Percentiles rank a stretch among this genome's conserved stretches.
These are phyloP conservation scores for Rubia tinctorum DNA, from an alignment of 305 asterid genomes.

Conservation along the genomic window DNA sequence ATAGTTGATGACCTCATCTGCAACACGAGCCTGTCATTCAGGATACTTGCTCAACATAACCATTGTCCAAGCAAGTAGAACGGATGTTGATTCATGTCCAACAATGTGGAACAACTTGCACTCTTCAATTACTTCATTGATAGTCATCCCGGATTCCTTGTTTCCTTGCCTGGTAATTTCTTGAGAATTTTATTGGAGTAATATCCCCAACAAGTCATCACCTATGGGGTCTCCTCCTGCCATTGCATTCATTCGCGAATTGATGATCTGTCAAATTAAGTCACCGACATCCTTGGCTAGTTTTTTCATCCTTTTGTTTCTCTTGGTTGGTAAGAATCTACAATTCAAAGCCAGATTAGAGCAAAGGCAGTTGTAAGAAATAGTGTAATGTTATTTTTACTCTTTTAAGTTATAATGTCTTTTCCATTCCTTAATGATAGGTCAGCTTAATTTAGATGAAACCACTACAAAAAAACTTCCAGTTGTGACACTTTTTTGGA, in stretches of 20 bases:
- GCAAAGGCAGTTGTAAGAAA: no score
- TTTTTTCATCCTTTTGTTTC: conserved; percentile 47
- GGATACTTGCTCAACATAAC: conserved; percentile 28
- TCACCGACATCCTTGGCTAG: conserved; percentile 33
- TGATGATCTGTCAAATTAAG: conserved; percentile 33
- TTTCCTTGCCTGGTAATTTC: conserved; percentile 16
- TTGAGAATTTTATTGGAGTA: conserved; percentile 20
- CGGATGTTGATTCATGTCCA: conserved; percentile 44
- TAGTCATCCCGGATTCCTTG: conserved; percentile 24
- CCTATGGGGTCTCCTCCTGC: conserved; percentile 28
- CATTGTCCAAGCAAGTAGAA: conserved; percentile 41
- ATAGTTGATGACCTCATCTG: conserved; percentile 31
- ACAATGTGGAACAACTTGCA: conserved; percentile 45
- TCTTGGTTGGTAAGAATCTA: conserved; percentile 47
- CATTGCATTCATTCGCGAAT: conserved; percentile 36
- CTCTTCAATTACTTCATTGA: no score
- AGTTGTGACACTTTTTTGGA: no score
- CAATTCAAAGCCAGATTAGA: no score
- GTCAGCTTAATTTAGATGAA: no score
- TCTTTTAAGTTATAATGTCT: no score
- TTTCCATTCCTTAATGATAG: no score
- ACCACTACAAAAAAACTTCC: no score
- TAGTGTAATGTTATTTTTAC: no score
- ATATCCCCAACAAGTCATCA: conserved; percentile 35
- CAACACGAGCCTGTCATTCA: conserved; percentile 36